Base-by-base conservation (phyloP, 2,329 filamentous ascomycete genomes). In the Nigrospora oryzae region DNA sequence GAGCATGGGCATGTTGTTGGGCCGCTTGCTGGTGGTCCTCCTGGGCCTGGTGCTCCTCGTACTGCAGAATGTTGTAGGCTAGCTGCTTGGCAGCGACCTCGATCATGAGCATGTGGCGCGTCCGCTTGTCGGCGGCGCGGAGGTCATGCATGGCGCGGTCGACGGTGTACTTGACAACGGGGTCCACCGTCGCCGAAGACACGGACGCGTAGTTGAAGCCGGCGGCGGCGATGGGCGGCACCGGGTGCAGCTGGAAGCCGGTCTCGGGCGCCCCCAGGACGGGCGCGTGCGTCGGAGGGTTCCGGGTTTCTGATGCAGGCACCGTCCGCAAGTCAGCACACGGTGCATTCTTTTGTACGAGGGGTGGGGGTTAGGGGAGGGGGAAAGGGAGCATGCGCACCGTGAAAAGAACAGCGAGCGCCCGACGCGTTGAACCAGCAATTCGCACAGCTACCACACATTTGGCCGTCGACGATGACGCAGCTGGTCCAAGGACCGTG, bases 391-490 rank as follows among this genome's bases (percentile, higher is more conserved):
- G 2, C 17, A 14, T 30, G 57, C 71, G 51, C 63, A 79, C 77
- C 75, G 47, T 80, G 77, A 54, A 79, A 81, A 13, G 75, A 79
- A 49, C 77, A 81, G 42, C 77, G 63, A 11, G 74, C 70, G 11
- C 77, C 77, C 42, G 75, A 79, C 8, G 77, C 77, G 46, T 81
- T 81, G 59, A 76, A 81, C 77, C 77, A 81, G 56, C 77, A 81
- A 54, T 81, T 81, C 46, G 76, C 71, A 49, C 77, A 81, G 53
- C 74, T 79, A 11, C 77, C 77, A 47, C 74, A 79, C 73, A 81
- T 75, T 55, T 78, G 73, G 2, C 77, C 76, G 40, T 73, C 71
- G 17, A 77, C 72, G n/a, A 79, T 63, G n/a, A 81, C 67, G 50
- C 77, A 81, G 14, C 67, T 66, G 1, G 66, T 74, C 76, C 76